Percentiles rank a stretch among this genome's conserved stretches.
These are phyloP conservation scores for Volvariella surrecta DNA, from an alignment of 1,284 basidiomycete genomes.

Conservation along the genomic window DNA sequence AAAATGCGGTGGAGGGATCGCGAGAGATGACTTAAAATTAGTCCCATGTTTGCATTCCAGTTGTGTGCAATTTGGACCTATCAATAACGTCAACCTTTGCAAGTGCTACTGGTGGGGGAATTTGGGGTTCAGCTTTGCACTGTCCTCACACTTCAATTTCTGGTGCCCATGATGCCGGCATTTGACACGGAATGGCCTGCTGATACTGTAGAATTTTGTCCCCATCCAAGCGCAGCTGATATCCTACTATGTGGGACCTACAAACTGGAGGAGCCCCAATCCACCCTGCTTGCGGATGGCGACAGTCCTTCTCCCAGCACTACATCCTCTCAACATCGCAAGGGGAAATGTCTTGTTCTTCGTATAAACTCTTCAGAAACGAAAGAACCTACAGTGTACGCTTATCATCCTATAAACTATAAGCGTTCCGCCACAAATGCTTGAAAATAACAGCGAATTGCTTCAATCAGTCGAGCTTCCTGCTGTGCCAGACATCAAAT, in stretches of 20 bases:
- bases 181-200: conserved; percentile 79
- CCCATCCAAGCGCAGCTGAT: conserved; percentile 44
- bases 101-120: no score
- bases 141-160: no score
- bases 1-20: no score
- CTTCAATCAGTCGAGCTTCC: conserved; percentile 67
- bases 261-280: conserved; percentile 45
- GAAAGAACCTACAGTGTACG: conserved; percentile 1
- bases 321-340: conserved; percentile 41
- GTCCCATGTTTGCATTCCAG: no score
- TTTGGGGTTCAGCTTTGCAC: no score
- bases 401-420: conserved; percentile 8
- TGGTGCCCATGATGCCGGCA: conserved; percentile 9
- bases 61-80: no score
- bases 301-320: conserved; percentile 6
- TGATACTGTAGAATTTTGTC: conserved; percentile 89
- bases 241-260: conserved; percentile 90
- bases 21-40: no score
- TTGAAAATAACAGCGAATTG: conserved; percentile 38
- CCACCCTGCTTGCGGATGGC: conserved; percentile 1
- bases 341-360: conserved; percentile 67
- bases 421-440: neutral
- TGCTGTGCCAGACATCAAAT: conserved; percentile 91
- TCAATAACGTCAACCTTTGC: no score
- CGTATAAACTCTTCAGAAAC: conserved; percentile 25